Conservation (phyloP, 805 yeast species). For the Kuraishia floccosa region DNA sequence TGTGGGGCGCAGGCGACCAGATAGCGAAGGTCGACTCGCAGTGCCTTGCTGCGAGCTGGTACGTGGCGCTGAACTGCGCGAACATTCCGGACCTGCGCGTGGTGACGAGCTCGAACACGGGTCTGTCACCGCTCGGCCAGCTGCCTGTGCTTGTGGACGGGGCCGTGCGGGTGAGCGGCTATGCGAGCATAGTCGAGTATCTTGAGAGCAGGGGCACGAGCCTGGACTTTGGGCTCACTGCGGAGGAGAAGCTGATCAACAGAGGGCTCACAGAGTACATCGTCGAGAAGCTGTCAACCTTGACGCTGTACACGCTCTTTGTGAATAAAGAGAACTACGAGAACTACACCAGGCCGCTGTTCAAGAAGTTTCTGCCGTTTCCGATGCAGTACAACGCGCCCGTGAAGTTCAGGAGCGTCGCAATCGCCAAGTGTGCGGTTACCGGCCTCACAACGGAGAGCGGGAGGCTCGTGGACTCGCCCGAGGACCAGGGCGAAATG, state of each 20-base stretch:
- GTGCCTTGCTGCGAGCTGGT: constrained; percentile 34
- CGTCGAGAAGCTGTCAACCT: constrained; percentile 25
- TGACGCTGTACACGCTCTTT: constrained; percentile 47
- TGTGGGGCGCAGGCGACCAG: constrained; percentile 35
- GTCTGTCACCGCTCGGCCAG: constrained; percentile 32
- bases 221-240: constrained; percentile 6
- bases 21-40: constrained; percentile 40
- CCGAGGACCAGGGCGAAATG: constrained; percentile 11
- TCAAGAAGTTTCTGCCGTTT: constrained; percentile 45
- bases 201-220: constrained; percentile 8
- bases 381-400: constrained; percentile 72
- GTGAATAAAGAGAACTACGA: constrained; percentile 50
- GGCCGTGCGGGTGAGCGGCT: constrained; percentile 25
- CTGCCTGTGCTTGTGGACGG: constrained; percentile 33
- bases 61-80: constrained; percentile 16
- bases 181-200: constrained; percentile 22
- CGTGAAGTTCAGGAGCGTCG: constrained; percentile 23
- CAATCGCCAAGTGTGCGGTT: constrained; percentile 16
- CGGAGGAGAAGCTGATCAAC: constrained; percentile 25
- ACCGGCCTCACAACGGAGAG: constrained; percentile 21
- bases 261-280: constrained; percentile 31
- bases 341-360: constrained; percentile 41
- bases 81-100: constrained; percentile 18
- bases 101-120: constrained; percentile 48
- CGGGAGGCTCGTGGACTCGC: constrained; percentile 8